These are phyloP conservation scores for Zhuliangozyma blackwelliae DNA, from an alignment of 1,139 yeast species.

Conservation along the genomic window DNA sequence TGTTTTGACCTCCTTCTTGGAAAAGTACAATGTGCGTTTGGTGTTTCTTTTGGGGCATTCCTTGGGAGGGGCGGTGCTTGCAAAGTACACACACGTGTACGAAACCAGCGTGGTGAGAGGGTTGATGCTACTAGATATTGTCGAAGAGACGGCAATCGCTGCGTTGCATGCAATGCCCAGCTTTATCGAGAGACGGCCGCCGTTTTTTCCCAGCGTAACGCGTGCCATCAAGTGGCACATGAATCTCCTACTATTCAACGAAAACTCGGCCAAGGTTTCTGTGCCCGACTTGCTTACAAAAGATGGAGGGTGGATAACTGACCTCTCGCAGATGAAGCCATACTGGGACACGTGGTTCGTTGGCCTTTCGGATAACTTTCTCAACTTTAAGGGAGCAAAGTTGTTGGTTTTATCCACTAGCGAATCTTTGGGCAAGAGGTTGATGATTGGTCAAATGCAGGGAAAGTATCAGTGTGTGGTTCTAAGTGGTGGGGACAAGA, in stretches of 20 bases:
- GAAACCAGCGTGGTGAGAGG: conserved; percentile 43
- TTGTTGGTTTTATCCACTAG: conserved; percentile 83
- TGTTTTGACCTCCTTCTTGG: conserved; percentile 38
- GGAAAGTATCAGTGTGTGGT: conserved; percentile 88
- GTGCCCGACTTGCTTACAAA: conserved; percentile 59
- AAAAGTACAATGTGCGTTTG: conserved; percentile 12
- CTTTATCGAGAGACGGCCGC: conserved; percentile 63
- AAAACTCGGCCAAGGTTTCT: conserved; percentile 65
- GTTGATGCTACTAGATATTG: conserved; percentile 78
- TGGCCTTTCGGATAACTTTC: conserved; percentile 64
- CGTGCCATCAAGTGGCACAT: conserved; percentile 86
- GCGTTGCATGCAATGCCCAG: conserved; percentile 64
- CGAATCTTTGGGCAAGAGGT: conserved; percentile 76
- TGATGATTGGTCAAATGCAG: conserved; percentile 97
- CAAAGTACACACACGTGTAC: conserved; percentile 33
- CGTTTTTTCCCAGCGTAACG: conserved; percentile 42
- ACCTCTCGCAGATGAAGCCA: conserved; percentile 54
- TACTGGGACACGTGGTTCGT: conserved; percentile 84
- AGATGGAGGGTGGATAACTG: conserved; percentile 54
- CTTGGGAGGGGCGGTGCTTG: conserved; percentile 82
- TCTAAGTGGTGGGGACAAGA: conserved; percentile 54
- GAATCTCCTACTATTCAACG: conserved; percentile 48
- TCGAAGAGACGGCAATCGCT: conserved; percentile 83
- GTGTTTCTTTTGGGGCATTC: conserved; percentile 79
- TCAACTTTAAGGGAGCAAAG: conserved; percentile 50